Base-by-base conservation (phyloP, 495 filamentous ascomycete genomes). In the Halenospora varia region DNA sequence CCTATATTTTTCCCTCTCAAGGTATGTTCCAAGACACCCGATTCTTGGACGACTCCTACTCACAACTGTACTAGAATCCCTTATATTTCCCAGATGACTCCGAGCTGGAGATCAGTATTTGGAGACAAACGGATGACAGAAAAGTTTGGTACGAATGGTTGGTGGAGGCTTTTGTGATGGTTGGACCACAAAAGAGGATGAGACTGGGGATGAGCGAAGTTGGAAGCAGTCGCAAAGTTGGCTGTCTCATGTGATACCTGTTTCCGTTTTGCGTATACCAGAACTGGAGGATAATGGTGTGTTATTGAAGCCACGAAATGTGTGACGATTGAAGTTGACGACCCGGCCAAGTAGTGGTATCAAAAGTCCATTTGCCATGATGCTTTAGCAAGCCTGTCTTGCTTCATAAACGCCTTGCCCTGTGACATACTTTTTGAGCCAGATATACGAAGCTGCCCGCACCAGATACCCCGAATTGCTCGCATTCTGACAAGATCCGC, bases 71-170 rank as follows among this genome's bases (percentile, higher is more conserved):
- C 17, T 48, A 96, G 93, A 84, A 85, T 62, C 92, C 94, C 6
- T 74, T 99, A 20, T 92, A 94, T 68, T 82, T 95, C 56, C 93
- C 95, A 1, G 86, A 90, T 60, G 82, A 88, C 57, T 83, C 86
- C 19, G 90, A 92, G 67, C 75, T 99, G 10, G 87, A 95, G 41
- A 83, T 96, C 11, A 91, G 84, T 63, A 96, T 99, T 80, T 97
- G 90, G 84, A 82, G 94, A 58, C 88, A 92, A 70, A 97, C 94
- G 6, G 92, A 97, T 68, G 89, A 96, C 64, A 81, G 88, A 18
- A 96, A 92, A 73, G 93, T 97, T 11, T 99, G 94, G 95, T 99
- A 99, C 70, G 93, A 99, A 70, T 99, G 94, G 94, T 78, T 94
- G 63, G 85, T 96, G 0, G 94, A 97, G 69, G 88, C 84, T 20